Evolutionary conservation across 192 early-diverging fungal species (phyloP).

Genomic region (Linnemannia exigua): DNA sequence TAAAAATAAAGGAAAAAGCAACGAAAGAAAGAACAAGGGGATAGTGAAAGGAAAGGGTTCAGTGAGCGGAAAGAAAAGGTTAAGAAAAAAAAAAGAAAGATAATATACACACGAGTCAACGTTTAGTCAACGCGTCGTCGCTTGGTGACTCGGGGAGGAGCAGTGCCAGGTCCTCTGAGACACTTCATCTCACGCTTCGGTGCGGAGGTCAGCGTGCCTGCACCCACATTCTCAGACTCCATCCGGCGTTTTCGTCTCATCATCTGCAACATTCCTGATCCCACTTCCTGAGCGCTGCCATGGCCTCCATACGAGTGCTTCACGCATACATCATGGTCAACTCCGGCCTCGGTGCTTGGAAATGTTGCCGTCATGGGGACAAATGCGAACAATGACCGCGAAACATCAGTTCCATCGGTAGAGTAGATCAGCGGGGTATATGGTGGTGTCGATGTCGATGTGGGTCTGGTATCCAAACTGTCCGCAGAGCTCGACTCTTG

Average conservation of each 20-base stretch:
- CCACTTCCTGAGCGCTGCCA: neutral
- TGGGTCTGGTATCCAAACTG: neutral
- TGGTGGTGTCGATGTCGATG: constrained; percentile 4
- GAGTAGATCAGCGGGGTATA: constrained; percentile 10
- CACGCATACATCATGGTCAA: neutral
- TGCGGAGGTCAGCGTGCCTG: neutral
- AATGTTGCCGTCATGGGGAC: constrained; percentile 20
- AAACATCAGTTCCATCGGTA: neutral
- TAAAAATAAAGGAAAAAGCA: neutral
- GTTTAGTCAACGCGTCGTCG: constrained; percentile 25
- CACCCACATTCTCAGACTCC: constrained; percentile 17
- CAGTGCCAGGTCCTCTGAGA: neutral
- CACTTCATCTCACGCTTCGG: constrained; percentile 20
- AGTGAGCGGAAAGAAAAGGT: neutral
- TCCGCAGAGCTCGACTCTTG: neutral
- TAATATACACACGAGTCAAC: neutral
- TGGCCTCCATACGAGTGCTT: neutral
- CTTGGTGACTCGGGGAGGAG: constrained; percentile 34
- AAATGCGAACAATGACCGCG: constrained; percentile 23
- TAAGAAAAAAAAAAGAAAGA: constrained; percentile 2
- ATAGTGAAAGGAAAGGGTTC: neutral
- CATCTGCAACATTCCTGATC: constrained; percentile 8
- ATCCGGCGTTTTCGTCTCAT: constrained; percentile 27
- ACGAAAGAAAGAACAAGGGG: neutral
- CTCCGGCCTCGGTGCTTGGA: neutral